phyloP scores from a whole-genome alignment of 208 protist species.

The Trypanosoma melophagium region DNA sequence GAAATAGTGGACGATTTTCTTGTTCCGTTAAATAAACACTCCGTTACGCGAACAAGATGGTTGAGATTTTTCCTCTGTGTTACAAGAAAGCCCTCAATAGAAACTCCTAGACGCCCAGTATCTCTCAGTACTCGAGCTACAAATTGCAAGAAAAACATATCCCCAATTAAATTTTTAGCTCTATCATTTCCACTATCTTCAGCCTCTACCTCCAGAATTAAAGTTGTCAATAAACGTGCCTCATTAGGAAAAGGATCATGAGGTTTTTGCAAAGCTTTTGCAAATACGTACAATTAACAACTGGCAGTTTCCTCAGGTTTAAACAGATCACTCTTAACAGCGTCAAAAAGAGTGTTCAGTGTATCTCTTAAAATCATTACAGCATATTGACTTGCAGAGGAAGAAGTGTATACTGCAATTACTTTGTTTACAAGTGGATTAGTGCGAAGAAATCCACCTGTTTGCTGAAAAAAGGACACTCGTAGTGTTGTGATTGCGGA shows the following conservation, averaged over 20 bases:
- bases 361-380: neutral
- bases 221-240: neutral
- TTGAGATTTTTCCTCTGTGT: conserved; percentile 4
- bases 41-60: conserved; percentile 4
- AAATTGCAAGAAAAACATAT: conserved; percentile 12
- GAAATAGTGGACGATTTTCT: neutral
- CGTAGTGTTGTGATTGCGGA: neutral
- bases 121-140: neutral
- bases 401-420: conserved; percentile 1
- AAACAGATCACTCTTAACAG: conserved; percentile 6
- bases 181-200: neutral
- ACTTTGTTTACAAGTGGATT: conserved; percentile 6
- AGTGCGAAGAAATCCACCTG: conserved; percentile 22
- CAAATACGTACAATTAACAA: conserved; percentile 3
- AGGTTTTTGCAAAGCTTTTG: neutral
- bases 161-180: conserved; percentile 1
- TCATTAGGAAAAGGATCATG: conserved; percentile 1
- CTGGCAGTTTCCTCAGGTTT: neutral
- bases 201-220: conserved; percentile 2
- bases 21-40: conserved; percentile 7
- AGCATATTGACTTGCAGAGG: conserved; percentile 4
- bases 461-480: neutral
- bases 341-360: neutral
- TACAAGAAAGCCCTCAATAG: neutral
- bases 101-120: neutral